These are phyloP conservation scores for Yamadazyma atlantica DNA, from an alignment of 1,139 yeast genomes.

Conservation along the genomic window DNA sequence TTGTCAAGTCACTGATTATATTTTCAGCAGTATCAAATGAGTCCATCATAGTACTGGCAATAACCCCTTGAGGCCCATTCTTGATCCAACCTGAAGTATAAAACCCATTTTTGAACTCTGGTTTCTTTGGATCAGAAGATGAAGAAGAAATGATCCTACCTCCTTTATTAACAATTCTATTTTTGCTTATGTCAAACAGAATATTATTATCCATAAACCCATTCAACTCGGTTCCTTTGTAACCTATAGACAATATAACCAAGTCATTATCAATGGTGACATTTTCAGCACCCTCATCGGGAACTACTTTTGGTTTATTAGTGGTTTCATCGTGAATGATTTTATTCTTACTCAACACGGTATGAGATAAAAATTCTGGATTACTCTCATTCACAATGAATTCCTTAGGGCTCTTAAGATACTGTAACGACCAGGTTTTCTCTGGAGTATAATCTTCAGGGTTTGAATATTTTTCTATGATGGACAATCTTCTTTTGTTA, in stretches of 20 bases:
- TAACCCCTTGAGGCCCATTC: conserved; percentile 87
- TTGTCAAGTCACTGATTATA: conserved; percentile 53
- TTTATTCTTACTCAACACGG: conserved; percentile 49
- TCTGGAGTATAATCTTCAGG: conserved; percentile 12
- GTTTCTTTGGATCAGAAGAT: conserved; percentile 21
- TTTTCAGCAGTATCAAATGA: conserved; percentile 72
- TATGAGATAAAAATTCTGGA: conserved; percentile 39
- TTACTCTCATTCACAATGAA: conserved; percentile 38
- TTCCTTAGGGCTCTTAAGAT: conserved; percentile 63
- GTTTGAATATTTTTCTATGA: conserved; percentile 55
- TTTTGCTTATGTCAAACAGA: conserved; percentile 51
- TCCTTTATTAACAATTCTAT: conserved; percentile 55
- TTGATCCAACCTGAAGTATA: conserved; percentile 94
- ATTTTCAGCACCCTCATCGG: conserved; percentile 38
- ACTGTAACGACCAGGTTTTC: conserved; percentile 67
- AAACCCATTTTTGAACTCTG: conserved; percentile 45
- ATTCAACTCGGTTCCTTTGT: conserved; percentile 61
- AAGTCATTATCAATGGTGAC: conserved; percentile 52
- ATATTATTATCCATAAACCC: conserved; percentile 58
- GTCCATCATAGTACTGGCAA: conserved; percentile 88
- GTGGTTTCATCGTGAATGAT: conserved; percentile 35
- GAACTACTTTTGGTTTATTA: conserved; percentile 35
- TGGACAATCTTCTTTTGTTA: conserved; percentile 64
- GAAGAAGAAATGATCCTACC: conserved; percentile 54
- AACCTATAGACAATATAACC: conserved; percentile 84